Conservation (phyloP, 2,329 filamentous ascomycete species). For the Sporothrix globosa region DNA sequence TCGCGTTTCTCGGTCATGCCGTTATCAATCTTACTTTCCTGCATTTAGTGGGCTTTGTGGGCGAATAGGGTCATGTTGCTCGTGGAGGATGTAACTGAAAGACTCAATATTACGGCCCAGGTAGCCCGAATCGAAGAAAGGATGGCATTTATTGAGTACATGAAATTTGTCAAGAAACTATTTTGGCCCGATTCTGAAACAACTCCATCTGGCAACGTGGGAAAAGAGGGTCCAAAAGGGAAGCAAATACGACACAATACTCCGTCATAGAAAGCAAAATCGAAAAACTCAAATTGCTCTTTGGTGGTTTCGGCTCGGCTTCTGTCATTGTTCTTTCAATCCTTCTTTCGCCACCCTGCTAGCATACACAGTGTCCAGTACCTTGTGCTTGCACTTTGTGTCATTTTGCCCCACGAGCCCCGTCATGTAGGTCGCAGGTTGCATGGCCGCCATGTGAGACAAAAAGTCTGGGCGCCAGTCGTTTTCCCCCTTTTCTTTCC, state of each 20-base stretch:
- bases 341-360: conserved; percentile 20
- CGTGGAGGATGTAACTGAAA: conserved; percentile 15
- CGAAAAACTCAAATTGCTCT: background rate
- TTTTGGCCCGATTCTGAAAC: conserved; percentile 10
- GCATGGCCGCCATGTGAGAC: conserved; percentile 19
- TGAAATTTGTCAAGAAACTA: background rate
- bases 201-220: background rate
- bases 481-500: background rate
- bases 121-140: background rate
- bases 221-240: background rate
- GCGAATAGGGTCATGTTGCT: background rate
- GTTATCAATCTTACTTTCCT: conserved; percentile 16
- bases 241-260: background rate
- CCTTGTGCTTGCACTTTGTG: conserved; percentile 1
- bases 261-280: background rate
- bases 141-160: conserved; percentile 10
- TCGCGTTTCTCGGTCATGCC: conserved; percentile 3
- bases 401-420: background rate
- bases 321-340: conserved; percentile 18
- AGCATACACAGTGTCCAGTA: background rate
- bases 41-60: background rate
- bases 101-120: background rate
- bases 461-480: background rate
- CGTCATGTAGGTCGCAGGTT: background rate
- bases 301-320: conserved; percentile 10